phyloP scores from a whole-genome alignment of 176 grass and related monocot genomes.

The Otatea glauca region DNA sequence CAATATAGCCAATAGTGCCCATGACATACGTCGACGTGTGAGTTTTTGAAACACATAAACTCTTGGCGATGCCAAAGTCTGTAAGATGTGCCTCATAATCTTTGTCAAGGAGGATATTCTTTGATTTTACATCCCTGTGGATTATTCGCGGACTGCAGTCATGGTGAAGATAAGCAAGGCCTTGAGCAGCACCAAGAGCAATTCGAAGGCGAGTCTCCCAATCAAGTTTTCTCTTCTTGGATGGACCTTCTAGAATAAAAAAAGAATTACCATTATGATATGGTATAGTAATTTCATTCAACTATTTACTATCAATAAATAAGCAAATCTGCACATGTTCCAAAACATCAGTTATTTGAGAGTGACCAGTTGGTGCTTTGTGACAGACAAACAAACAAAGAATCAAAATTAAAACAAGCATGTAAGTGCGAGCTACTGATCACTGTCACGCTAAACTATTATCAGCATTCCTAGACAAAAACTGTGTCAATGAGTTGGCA shows the following conservation, averaged over 20 bases:
- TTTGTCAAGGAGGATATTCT: constrained; percentile 92
- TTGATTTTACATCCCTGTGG: constrained; percentile 93
- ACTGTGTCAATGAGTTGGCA: background rate
- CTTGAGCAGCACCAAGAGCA: constrained; percentile 85
- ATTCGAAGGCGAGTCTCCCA: constrained; percentile 80
- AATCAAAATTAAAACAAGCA: background rate
- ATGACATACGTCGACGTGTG: constrained; percentile 96
- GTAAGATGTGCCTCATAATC: constrained; percentile 95
- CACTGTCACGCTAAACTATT: constrained; percentile 17
- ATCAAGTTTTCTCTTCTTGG: constrained; percentile 94
- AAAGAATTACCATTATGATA: background rate
- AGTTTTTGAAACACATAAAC: constrained; percentile 87
- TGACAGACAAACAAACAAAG: constrained; percentile 37
- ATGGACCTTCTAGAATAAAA: constrained; percentile 55
- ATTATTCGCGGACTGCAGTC: constrained; percentile 95
- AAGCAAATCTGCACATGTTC: background rate
- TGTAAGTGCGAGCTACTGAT: constrained; percentile 1
- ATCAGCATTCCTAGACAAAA: background rate
- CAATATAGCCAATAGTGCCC: constrained; percentile 99
- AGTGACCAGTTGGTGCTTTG: background rate
- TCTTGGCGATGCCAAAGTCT: constrained; percentile 98
- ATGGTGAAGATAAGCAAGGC: constrained; percentile 93
- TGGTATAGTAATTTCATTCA: background rate
- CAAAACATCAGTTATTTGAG: constrained; percentile 24
- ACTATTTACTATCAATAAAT: background rate